phyloP scores from a whole-genome alignment of 2,329 filamentous ascomycete species.

The Fusarium sp. region DNA sequence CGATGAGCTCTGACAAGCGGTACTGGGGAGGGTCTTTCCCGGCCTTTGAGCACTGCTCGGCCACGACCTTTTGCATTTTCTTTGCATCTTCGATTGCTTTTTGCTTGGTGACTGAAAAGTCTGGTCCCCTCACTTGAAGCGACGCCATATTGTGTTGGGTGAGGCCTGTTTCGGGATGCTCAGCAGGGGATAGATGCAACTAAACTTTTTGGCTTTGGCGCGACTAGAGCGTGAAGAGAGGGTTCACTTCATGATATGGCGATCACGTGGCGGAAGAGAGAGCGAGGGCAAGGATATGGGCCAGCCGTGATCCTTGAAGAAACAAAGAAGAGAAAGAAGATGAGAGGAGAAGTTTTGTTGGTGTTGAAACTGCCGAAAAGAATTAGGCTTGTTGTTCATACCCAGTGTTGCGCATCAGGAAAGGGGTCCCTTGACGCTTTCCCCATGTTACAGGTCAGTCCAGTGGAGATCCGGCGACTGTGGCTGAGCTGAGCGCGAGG shows the following conservation, averaged over 20 bases:
- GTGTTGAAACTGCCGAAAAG: slow-evolving; percentile 30
- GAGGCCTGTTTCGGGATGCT: slow-evolving; percentile 25
- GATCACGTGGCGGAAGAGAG: slow-evolving; percentile 4
- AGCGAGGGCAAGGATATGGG: not conserved
- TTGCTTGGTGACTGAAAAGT: slow-evolving; percentile 61
- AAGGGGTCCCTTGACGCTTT: slow-evolving; percentile 36
- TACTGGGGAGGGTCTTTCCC: slow-evolving; percentile 73
- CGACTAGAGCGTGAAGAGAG: slow-evolving; percentile 19
- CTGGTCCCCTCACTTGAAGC: slow-evolving; percentile 56
- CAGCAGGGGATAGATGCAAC: slow-evolving; percentile 14
- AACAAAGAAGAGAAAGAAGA: not conserved
- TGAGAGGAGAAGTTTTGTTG: slow-evolving; percentile 9
- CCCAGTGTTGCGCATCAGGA: slow-evolving; percentile 22
- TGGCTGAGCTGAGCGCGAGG: slow-evolving; percentile 39
- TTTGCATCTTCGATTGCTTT: slow-evolving; percentile 75
- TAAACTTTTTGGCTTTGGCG: slow-evolving; percentile 17
- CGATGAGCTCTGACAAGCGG: slow-evolving; percentile 76
- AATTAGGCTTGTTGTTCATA: slow-evolving; percentile 21
- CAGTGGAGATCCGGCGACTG: slow-evolving; percentile 3
- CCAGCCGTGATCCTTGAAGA: slow-evolving; percentile 11
- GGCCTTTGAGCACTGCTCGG: slow-evolving; percentile 68
- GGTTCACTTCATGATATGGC: slow-evolving; percentile 36
- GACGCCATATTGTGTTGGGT: slow-evolving; percentile 51
- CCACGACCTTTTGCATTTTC: slow-evolving; percentile 73
- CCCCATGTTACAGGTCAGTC: slow-evolving; percentile 34